phyloP scores from a whole-genome alignment of 164 flowering plant genomes.

The Macadamia integrifolia region DNA sequence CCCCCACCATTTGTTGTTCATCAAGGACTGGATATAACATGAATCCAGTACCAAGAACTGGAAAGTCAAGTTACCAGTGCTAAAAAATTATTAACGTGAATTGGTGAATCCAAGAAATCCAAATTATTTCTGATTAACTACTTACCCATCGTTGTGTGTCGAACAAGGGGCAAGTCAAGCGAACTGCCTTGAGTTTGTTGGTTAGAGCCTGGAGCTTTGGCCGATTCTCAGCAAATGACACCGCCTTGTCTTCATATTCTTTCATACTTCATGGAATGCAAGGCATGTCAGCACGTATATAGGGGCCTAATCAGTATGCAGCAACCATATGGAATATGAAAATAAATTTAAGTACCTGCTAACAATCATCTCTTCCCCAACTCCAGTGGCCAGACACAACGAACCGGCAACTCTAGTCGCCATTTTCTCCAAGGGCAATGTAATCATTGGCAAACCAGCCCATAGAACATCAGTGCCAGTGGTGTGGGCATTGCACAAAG shows the following conservation, averaged over 20 bases:
- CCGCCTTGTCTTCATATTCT: constrained; percentile 94
- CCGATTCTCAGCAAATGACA: constrained; percentile 60
- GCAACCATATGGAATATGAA: not conserved
- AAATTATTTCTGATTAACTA: constrained; percentile 1
- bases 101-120: not conserved
- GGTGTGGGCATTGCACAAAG: constrained; percentile 96
- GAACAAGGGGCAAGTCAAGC: constrained; percentile 81
- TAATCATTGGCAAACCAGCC: constrained; percentile 98
- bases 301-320: not conserved
- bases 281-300: not conserved
- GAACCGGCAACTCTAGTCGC: constrained; percentile 99
- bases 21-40: too few species aligned
- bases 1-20: too few species aligned
- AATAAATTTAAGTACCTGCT: constrained; percentile 40
- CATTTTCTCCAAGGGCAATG: constrained; percentile 96
- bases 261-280: constrained; percentile 39
- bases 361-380: constrained; percentile 97
- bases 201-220: constrained; percentile 75
- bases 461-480: constrained; percentile 96
- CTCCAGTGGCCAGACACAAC: constrained; percentile 83
- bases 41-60: not conserved
- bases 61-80: not conserved
- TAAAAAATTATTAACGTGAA: too few species aligned
- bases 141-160: constrained; percentile 93
- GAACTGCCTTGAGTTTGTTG: constrained; percentile 67